Base-by-base conservation (phyloP, 228 moss, liverwort and hornwort genomes). In the Sphagnum fallax region DNA sequence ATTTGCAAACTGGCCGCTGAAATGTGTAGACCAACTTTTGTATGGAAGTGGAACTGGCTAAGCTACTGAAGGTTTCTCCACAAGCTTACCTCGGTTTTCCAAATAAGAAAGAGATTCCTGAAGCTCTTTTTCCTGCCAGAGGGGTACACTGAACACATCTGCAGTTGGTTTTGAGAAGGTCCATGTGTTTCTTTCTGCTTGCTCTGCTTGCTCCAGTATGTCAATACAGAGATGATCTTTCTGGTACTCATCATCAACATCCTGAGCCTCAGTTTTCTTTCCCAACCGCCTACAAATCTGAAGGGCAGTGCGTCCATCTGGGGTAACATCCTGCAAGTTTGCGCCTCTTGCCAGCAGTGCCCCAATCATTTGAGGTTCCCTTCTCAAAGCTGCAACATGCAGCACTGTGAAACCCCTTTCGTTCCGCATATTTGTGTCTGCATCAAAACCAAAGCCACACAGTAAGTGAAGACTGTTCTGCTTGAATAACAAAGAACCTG, bases 301-400 rank as follows among this genome's bases (percentile, higher is more conserved):
- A 0, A 83, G 73, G 55, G 90, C 91, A 14, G 80, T 88, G 71
- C 84, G 82, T 48, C 86, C 78, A 70, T 95, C 84, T 69, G 53
- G 60, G 48, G 95, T 92, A 16, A 66, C 4, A 5, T 84, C 90
- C 10, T 73, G 68, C 10, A 84, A 61, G 16, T 75, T 65, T 60
- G 89, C 92, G 14, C 92, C 87, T 49, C 81, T 91, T 48, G 84
- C 90, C 64, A 95, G 32, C 63, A 92, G 79, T 65, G 78, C 82
- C 67, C 78, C 86, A 12, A 92, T 74, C 49, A 87, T 84, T 67
- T 88, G 78, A 60, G 95, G 92, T 55, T 92, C 90, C 66, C 88
- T 84, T 67, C 91, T 71, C 91, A 89, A 89, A 69, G 87, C 88
- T 14, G 92, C 89, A 69, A 92, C 89, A 69, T 95, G 95, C 62